A percentile compares a stretch with the other conserved stretches of the same genome.
These are phyloP conservation scores for Pleurotus sapidus DNA, from an alignment of 768 basidiomycete genomes.

Conservation along the genomic window DNA sequence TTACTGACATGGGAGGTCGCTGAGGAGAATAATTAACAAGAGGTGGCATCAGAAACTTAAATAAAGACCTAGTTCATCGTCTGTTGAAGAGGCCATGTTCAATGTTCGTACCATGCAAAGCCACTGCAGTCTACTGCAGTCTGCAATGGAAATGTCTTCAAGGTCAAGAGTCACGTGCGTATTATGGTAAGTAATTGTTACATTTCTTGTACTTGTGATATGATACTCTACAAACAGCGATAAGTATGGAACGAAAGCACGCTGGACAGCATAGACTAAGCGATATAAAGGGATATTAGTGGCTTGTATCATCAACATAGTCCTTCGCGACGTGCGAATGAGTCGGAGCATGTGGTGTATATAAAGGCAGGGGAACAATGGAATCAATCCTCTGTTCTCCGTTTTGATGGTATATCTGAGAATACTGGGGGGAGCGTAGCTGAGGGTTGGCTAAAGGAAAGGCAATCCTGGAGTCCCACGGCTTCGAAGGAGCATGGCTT, in stretches of 20 bases:
- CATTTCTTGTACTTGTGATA: too few relatives aligned
- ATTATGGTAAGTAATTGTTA: neutral
- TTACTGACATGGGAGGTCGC: constrained; percentile 5
- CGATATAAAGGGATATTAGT: too few relatives aligned
- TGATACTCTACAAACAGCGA: too few relatives aligned
- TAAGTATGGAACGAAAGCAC: too few relatives aligned
- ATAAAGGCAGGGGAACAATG: constrained; percentile 60
- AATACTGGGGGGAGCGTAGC: constrained; percentile 66
- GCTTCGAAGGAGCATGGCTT: constrained; percentile 11
- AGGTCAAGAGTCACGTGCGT: neutral
- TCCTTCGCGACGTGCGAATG: too few relatives aligned
- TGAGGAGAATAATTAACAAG: neutral
- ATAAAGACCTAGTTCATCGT: constrained; percentile 3
- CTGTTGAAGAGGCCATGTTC: neutral
- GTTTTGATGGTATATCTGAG: constrained; percentile 71
- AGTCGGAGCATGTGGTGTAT: constrained; percentile 36
- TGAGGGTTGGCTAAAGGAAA: constrained; percentile 8
- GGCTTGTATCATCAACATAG: too few relatives aligned
- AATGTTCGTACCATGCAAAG: neutral
- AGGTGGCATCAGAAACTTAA: neutral
- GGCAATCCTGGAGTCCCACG: neutral
- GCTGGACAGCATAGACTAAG: too few relatives aligned
- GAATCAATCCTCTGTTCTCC: constrained; percentile 73
- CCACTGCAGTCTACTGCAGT: too few relatives aligned
- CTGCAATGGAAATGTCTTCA: neutral